Base-by-base conservation (phyloP, 2,329 filamentous ascomycete species). In the Penicillium palitans region DNA sequence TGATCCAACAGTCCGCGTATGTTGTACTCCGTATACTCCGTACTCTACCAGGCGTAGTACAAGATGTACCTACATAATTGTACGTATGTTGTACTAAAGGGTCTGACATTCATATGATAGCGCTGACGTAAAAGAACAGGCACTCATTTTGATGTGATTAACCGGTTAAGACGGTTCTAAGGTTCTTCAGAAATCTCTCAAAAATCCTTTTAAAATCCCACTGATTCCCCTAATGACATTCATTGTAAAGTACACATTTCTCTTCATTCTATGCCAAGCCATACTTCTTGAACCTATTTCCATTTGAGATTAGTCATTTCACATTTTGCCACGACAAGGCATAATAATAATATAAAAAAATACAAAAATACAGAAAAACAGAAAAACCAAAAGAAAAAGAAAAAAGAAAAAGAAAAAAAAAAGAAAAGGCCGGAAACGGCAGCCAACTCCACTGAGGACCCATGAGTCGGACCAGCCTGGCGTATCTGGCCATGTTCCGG, bases 381-480 rank as follows among this genome's bases (percentile, higher is more conserved):
- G n/a, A 17, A 27, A 37, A 13, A 50, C 19, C 19, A 24, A 49
- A 29, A 47, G 37, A 41, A 21, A 52, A 17, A 19, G 10, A 6
- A 40, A 40, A 19, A 40, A n/a, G 47, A 37, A 49, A 45, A 51
- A 2, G 40, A 24, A 49, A 37, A 50, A 49, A 42, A 25, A 33
- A n/a, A 49, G 19, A 45, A 55, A 35, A 45, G 59, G 61, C 71
- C 70, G 70, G 61, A 72, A 72, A 68, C 71, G 70, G 69, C 69
- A 68, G 12, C 15, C 58, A 52, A 50, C 57, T 61, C 63, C 62
- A 65, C 64, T 57, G 21, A 63, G 70, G 68, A 70, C 70, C 70
- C 82, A 61, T 62, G 59, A 49, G 61, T 68, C 64, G 68, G 85
- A 82, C 21, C 81, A 67, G 29, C 77, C 42, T 76, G 40, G 82